Evolutionary conservation across 805 yeast genomes (phyloP), one percentile per base, ranked within the genome.

Genomic region (Candida mattraensis): DNA sequence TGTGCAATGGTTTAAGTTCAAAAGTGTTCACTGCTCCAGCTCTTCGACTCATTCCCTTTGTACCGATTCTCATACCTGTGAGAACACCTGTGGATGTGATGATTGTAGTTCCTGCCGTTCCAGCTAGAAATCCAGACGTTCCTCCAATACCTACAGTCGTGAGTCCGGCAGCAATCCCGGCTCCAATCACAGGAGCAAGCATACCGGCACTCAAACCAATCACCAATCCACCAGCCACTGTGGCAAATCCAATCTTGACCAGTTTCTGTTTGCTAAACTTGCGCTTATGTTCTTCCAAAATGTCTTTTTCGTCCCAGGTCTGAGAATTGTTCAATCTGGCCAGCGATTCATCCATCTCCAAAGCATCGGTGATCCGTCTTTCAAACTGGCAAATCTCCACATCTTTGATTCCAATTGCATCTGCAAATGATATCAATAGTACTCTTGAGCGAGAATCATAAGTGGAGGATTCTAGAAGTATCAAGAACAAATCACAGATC

Each of bases 151-250:
- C 99, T 15, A 91, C 78, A 0, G 99, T 93, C 1, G 97, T 82
- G 25, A 93, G 68, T 11, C 98, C 99, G 3, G 98, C 98, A 2
- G 98, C 99, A 18, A 93, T 56, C 53, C 99, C 99, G 2, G 98
- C 98, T 33, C 98, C 98, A 53, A 93, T 94, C 3, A 94, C 95
- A 0, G 99, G 99, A 0, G 99, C 99, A 28, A 93, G 65, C 28
- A 93, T 62, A 5, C 99, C 99, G 7, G 96, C 98, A 42, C 96
- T 87, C 13, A 93, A 67, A 2, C 99, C 99, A 40, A 93, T 76
- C 2, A 93, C 95, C 15, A 93, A 66, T 1, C 96, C 89, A 2
- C 99, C 99, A 18, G 98, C 98, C 11, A 89, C 72, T 6, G 98
- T 93, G 0, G 99, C 99, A 31, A 93, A 64, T 1, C 98, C 99